Evolutionary conservation across 179 eudicot species (phyloP), one percentile per base, ranked within the genome.

Genomic region (Drosera spatulata): DNA sequence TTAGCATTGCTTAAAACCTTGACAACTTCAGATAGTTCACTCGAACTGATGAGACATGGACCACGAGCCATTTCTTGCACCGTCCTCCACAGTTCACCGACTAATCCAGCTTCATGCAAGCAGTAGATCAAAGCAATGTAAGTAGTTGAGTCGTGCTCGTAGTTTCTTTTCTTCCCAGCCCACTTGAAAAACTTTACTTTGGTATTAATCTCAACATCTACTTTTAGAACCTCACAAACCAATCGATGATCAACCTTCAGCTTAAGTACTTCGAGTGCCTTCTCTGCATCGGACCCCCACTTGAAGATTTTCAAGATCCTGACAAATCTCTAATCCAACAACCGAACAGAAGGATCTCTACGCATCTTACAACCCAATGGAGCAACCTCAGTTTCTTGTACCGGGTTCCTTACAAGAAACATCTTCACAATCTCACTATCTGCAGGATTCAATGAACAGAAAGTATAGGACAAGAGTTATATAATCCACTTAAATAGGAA

Each of bases 211-310:
- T 89, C 89, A 44, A 89, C 85, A 64, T 86, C 96, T 50, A 88
- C 80, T 61, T 78, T 80, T 69, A 93, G 55, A 75, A 91, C 88
- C 73, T 91, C 98, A 22, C 95, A 82, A 53, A 91, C 95, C 72
- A 91, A 79, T 55, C 93, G 75, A 73, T 82, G 85, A 69, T 88
- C 95, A 13, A 91, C 95, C 70, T 75, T 88, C 65, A 91, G 39
- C 72, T 78, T 82, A 39, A 91, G 87, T 54, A 91, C 98, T 75
- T 91, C 96, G 61, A 91, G 15, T 55, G 98, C 98, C 86, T 84
- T 91, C 79, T 91, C 98, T 46, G 96, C 91, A 73, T 91, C 98
- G 53, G 95, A 82, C 7, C 98, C 98, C 98, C 98, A 91, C 76
- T 88, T 91, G 52, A 91, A 91, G 62, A 91, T 86, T 76, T 88